A percentile compares a stretch with the other conserved stretches of the same genome.
Evolutionary conservation across 2,329 filamentous ascomycete species (phyloP).

Genomic region (Echinosphaeria canescens): DNA sequence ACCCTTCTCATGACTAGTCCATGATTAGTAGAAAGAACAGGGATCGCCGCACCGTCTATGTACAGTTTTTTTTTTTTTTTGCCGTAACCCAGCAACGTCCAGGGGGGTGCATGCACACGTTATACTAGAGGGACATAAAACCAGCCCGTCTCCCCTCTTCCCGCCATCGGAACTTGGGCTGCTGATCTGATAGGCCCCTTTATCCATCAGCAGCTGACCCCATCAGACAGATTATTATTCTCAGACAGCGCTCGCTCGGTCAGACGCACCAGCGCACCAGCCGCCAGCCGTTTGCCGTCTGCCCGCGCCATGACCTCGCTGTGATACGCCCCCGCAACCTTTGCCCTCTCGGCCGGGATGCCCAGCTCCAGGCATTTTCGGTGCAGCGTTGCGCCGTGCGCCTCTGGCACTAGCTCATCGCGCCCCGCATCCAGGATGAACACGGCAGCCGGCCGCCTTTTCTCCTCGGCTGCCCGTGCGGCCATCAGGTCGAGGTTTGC

Average conservation of each 20-base stretch:
- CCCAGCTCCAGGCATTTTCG: slow-evolving; percentile 23
- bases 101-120: no score
- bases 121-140: no score
- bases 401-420: slow-evolving; percentile 33
- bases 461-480: slow-evolving; percentile 8
- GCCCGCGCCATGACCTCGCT: slow-evolving; percentile 27
- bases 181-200: no score
- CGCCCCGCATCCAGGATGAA: slow-evolving; percentile 32
- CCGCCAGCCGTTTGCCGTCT: slow-evolving; percentile 20
- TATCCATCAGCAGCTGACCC: no score
- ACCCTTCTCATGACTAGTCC: no score
- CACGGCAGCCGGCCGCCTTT: slow-evolving; percentile 12
- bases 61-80: no score
- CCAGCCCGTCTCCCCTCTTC: no score
- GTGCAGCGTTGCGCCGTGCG: slow-evolving; percentile 22
- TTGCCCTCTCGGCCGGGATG: slow-evolving; percentile 19
- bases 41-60: no score
- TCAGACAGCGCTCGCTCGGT: neutral
- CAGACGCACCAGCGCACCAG: slow-evolving; percentile 16
- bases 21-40: no score
- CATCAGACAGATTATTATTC: no score
- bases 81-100: no score
- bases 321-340: slow-evolving; percentile 27
- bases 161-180: no score
- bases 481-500: slow-evolving; percentile 23